phyloP scores from a whole-genome alignment of 2,329 filamentous ascomycete species.

The Exophiala viscosa region DNA sequence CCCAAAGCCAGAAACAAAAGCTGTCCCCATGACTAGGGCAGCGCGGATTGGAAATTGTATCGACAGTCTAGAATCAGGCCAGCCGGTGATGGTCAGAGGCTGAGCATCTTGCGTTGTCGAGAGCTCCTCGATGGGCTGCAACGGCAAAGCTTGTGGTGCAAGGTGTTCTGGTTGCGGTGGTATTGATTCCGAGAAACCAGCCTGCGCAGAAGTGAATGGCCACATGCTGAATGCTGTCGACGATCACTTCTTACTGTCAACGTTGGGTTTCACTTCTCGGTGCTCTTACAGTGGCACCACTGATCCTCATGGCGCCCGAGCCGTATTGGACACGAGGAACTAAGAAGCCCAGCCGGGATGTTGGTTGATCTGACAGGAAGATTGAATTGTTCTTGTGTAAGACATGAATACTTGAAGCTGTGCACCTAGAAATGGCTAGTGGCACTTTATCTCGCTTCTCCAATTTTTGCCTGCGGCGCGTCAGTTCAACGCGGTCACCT shows the following conservation, averaged over 20 bases:
- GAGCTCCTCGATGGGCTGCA: neutral
- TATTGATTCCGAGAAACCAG: neutral
- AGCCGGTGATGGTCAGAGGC: constrained; percentile 29
- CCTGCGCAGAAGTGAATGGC: constrained; percentile 18
- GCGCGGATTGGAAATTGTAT: constrained; percentile 64
- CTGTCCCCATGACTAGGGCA: constrained; percentile 59
- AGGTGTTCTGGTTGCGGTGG: no score
- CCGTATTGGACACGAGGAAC: no score
- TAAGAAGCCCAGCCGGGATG: no score
- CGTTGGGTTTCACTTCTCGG: no score
- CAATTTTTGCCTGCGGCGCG: constrained; percentile 1
- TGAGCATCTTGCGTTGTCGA: constrained; percentile 1
- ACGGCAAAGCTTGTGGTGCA: neutral
- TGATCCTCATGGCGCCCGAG: no score
- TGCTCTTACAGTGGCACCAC: no score
- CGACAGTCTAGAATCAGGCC: constrained; percentile 47
- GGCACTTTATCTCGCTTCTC: neutral
- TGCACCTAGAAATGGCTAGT: no score
- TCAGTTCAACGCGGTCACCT: neutral
- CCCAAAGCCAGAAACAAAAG: constrained; percentile 64
- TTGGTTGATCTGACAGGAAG: no score
- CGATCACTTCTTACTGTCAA: neutral
- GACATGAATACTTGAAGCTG: neutral
- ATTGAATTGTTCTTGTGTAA: no score
- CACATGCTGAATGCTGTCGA: constrained; percentile 15